Conservation (phyloP, 1,284 basidiomycete species). For the Pseudozyma sp. region DNA sequence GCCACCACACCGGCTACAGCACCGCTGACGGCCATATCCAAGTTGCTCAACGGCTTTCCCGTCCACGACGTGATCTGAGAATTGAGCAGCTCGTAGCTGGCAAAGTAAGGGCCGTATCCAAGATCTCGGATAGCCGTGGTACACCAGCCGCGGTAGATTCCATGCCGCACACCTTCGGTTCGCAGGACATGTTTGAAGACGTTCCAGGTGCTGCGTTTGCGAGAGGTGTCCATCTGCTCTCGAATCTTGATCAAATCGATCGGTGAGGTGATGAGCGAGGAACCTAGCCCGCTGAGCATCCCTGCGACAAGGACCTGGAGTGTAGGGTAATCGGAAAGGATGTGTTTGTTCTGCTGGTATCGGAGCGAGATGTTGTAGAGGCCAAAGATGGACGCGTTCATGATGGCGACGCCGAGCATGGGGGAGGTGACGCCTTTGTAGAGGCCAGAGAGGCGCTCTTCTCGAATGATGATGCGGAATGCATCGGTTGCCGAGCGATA, state of each 20-base stretch:
- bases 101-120: conserved; percentile 62
- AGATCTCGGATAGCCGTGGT: conserved; percentile 56
- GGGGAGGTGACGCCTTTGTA: conserved; percentile 63
- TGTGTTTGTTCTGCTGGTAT: conserved; percentile 18
- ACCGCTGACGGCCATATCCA: conserved; percentile 58
- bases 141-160: conserved; percentile 56
- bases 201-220: conserved; percentile 13
- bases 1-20: conserved; percentile 58
- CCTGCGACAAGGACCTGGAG: conserved; percentile 56
- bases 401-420: conserved; percentile 63
- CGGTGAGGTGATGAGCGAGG: conserved; percentile 58
- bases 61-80: conserved; percentile 12
- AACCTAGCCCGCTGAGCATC: conserved; percentile 49
- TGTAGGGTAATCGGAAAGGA: conserved; percentile 7
- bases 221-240: conserved; percentile 50
- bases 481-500: conserved; percentile 58
- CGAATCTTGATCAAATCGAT: conserved; percentile 65
- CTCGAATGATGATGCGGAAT: conserved; percentile 54
- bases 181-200: conserved; percentile 38
- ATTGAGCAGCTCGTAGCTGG: conserved; percentile 57
- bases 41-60: conserved; percentile 20
- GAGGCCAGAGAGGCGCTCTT: conserved; percentile 57
- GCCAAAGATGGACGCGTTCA: conserved; percentile 65
- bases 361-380: conserved; percentile 54
- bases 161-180: conserved; percentile 32